Evolutionary conservation across 179 eudicot species (phyloP).

Genomic region (Vitellaria paradoxa): DNA sequence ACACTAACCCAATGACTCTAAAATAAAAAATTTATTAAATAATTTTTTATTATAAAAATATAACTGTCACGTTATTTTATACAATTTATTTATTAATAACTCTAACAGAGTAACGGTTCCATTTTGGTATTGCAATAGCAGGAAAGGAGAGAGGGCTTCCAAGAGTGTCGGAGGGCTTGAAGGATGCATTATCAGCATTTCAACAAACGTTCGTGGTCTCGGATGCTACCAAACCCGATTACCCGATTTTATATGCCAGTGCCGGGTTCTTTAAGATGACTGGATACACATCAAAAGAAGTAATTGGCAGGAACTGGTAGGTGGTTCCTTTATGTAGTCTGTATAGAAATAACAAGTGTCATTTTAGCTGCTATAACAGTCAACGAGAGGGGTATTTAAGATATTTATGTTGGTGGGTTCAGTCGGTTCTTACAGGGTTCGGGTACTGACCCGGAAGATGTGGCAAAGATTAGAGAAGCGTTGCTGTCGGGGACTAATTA

Average conservation of each 20-base stretch:
- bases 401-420: constrained; percentile 8
- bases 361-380: too few species aligned
- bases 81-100: too few species aligned
- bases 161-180: constrained; percentile 81
- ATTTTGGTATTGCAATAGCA: too few species aligned
- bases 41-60: too few species aligned
- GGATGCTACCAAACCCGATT: constrained; percentile 85
- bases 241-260: constrained; percentile 89
- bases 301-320: constrained; percentile 90
- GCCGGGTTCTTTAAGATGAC: constrained; percentile 97
- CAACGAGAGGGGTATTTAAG: too few species aligned
- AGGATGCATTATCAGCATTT: constrained; percentile 82
- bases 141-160: constrained; percentile 33
- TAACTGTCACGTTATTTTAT: too few species aligned
- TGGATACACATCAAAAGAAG: constrained; percentile 85
- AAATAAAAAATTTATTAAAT: too few species aligned
- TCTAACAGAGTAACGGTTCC: too few species aligned
- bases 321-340: too few species aligned
- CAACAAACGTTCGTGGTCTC: constrained; percentile 97
- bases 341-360: too few species aligned
- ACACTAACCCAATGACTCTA: too few species aligned
- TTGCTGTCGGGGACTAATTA: constrained; percentile 59
- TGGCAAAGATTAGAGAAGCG: constrained; percentile 81
- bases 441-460: constrained; percentile 81
- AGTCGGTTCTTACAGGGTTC: constrained; percentile 93